These are phyloP conservation scores for Fistulinella cinereoalba DNA, from an alignment of 1,284 basidiomycete genomes.

Conservation along the genomic window DNA sequence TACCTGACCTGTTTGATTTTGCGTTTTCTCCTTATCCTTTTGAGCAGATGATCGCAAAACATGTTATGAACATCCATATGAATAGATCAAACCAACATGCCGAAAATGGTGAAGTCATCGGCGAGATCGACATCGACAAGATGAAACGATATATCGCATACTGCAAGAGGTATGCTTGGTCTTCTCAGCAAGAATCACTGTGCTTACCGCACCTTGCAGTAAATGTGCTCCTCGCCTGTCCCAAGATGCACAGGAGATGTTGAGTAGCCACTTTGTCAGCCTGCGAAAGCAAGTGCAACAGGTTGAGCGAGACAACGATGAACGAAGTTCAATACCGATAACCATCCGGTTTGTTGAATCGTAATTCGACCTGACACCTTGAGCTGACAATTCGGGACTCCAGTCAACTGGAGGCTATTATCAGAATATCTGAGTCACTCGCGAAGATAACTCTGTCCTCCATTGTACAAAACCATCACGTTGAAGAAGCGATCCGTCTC, in stretches of 20 bases:
- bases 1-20: constrained; percentile 1
- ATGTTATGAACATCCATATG: constrained; percentile 99
- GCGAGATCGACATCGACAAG: constrained; percentile 96
- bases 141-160: constrained; percentile 98
- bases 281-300: constrained; percentile 94
- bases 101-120: constrained; percentile 65
- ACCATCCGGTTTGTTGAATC: constrained; percentile 79
- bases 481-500: constrained; percentile 96
- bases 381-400: constrained; percentile 6
- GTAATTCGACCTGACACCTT: neutral
- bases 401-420: constrained; percentile 98
- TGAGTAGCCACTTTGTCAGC: constrained; percentile 95
- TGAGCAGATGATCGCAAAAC: constrained; percentile 86
- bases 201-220: constrained; percentile 39
- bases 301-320: constrained; percentile 96
- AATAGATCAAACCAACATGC: constrained; percentile 71
- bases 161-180: constrained; percentile 76
- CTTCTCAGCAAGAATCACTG: neutral
- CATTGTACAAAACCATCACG: constrained; percentile 88
- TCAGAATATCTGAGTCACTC: constrained; percentile 95
- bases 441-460: constrained; percentile 92
- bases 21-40: neutral
- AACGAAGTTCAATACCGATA: constrained; percentile 96
- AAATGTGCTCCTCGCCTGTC: constrained; percentile 96
- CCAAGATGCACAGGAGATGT: constrained; percentile 91